Percentiles rank a stretch among this genome's conserved stretches.
Conservation (phyloP, 768 basidiomycete genomes). For the Guyanaporus albipodus region DNA sequence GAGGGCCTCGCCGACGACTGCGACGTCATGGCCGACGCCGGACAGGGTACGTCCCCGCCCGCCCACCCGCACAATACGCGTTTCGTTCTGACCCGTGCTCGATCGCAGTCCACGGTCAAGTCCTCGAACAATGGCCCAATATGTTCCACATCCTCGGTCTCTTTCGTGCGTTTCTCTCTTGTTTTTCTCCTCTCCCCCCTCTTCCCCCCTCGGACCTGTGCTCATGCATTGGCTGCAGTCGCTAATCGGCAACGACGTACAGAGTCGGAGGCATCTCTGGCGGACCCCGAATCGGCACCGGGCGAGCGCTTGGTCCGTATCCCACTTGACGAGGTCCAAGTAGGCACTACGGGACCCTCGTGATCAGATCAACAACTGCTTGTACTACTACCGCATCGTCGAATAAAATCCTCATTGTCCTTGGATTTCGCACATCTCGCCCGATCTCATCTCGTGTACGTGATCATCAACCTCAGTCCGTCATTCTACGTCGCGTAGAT, state of each 20-base stretch:
- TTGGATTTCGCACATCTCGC: too few species aligned
- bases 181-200: too few species aligned
- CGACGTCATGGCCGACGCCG: constrained; percentile 74
- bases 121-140: constrained; percentile 75
- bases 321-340: constrained; percentile 62
- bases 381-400: too few species aligned
- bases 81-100: not conserved
- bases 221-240: constrained; percentile 35
- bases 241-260: constrained; percentile 40
- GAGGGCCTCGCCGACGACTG: constrained; percentile 68
- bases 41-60: constrained; percentile 45
- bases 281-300: constrained; percentile 17
- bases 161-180: constrained; percentile 62
- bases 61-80: too few species aligned
- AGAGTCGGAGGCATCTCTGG: constrained; percentile 22
- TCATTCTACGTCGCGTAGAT: too few species aligned
- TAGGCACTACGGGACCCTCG: constrained; percentile 11
- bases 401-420: too few species aligned
- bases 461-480: too few species aligned
- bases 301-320: constrained; percentile 72
- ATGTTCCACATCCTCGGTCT: constrained; percentile 75
- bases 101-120: constrained; percentile 63
- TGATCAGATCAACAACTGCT: not conserved
- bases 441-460: too few species aligned
- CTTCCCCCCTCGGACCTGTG: not conserved